Conservation (phyloP, 2,329 filamentous ascomycete genomes). For the Neopestalotiopsis sp. region DNA sequence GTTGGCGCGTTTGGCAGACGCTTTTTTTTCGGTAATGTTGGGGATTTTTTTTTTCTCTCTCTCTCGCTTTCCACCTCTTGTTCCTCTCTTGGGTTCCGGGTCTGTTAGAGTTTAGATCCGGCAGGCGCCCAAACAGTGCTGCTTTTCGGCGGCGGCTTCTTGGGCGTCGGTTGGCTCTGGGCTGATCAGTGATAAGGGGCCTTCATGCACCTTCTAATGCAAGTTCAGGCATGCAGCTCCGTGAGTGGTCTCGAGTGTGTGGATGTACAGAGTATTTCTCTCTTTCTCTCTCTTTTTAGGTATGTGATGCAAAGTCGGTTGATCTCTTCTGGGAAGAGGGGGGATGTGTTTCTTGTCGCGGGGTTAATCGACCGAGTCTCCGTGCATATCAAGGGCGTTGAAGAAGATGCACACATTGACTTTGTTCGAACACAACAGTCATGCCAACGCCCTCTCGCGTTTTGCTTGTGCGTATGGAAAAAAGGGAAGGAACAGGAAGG, state of each 20-base stretch:
- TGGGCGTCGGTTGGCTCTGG: background rate
- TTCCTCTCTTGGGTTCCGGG: background rate
- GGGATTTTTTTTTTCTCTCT: conserved; percentile 1
- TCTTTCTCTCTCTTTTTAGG: background rate
- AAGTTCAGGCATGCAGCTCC: conserved; percentile 12
- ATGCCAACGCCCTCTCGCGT: background rate
- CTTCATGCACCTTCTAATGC: conserved; percentile 15
- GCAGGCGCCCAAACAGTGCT: background rate
- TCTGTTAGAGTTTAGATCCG: conserved; percentile 9
- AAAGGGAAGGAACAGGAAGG: background rate
- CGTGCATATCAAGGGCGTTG: background rate
- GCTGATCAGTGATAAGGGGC: background rate
- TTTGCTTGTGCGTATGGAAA: background rate
- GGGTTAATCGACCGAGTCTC: conserved; percentile 6
- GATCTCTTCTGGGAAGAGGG: background rate
- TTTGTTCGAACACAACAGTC: background rate
- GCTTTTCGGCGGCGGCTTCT: conserved; percentile 6
- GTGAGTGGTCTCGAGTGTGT: conserved; percentile 5
- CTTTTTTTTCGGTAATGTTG: background rate
- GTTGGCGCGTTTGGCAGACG: background rate
- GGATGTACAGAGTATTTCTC: background rate
- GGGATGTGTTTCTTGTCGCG: conserved; percentile 1
- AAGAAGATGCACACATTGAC: conserved; percentile 7
- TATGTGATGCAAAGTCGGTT: background rate
- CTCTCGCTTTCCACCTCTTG: background rate